Evolutionary conservation across 2,329 filamentous ascomycete genomes (phyloP).

Genomic region (Botryosphaeria dothidea): DNA sequence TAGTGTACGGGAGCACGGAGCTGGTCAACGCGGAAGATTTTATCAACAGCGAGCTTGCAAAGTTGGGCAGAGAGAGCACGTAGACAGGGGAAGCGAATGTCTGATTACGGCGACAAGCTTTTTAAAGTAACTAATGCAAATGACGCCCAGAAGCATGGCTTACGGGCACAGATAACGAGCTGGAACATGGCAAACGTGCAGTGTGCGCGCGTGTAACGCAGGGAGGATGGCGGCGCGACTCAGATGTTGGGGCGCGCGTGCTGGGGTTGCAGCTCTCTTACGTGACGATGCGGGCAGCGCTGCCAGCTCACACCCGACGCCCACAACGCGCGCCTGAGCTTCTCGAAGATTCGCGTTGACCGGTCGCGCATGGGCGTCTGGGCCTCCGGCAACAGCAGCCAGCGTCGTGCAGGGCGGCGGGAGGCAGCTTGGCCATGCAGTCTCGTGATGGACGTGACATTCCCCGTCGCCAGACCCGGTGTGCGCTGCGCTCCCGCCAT

Average conservation of each 20-base stretch:
- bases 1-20: slow-evolving; percentile 93
- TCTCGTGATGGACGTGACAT: slow-evolving; percentile 14
- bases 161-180: not conserved
- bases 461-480: slow-evolving; percentile 8
- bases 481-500: slow-evolving; percentile 14
- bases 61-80: slow-evolving; percentile 57
- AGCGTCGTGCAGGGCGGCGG: not conserved
- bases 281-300: not conserved
- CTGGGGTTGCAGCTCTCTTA: slow-evolving; percentile 13
- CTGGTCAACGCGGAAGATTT: slow-evolving; percentile 65
- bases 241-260: slow-evolving; percentile 11
- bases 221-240: slow-evolving; percentile 1
- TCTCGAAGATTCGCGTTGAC: slow-evolving; percentile 17
- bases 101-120: not conserved
- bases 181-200: not conserved
- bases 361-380: slow-evolving; percentile 3
- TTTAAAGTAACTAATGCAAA: slow-evolving; percentile 9
- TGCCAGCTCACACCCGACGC: slow-evolving; percentile 16
- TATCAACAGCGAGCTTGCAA: slow-evolving; percentile 57
- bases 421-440: slow-evolving; percentile 4
- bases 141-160: not conserved
- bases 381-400: not conserved
- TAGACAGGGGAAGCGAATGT: slow-evolving; percentile 21
- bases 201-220: slow-evolving; percentile 2
- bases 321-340: slow-evolving; percentile 9